Base-by-base conservation (phyloP, 2,329 filamentous ascomycete species). In the Aquanectria penicillioides region DNA sequence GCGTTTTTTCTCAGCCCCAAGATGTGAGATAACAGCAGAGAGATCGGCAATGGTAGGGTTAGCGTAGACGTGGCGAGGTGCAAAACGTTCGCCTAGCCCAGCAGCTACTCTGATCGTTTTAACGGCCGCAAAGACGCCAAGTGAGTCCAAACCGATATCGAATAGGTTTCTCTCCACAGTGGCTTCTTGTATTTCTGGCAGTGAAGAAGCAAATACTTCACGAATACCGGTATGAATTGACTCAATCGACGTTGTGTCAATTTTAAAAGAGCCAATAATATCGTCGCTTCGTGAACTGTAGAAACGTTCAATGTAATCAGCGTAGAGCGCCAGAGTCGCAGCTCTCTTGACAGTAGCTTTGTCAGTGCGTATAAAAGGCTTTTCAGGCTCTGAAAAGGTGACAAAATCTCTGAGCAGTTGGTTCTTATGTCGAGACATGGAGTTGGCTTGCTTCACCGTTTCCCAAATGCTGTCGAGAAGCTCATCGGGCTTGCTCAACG, bases 271-370 rank as follows among this genome's bases (percentile, higher is more conserved):
- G 4, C 59, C 36, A n/a, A 50, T 18, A n/a, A 22, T 29, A 2
- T 50, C 17, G 9, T 62, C 65, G 11, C 65, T 58, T 7, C 62
- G 61, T 3, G 69, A 63, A 15, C 46, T 56, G 61, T 84, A 85
- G 5, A 84, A 70, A 0, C 73, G 71, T 5, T 83, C 77, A 34
- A 85, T 83, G 54, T 83, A 81, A 2, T 75, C 63, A 2, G 67
- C 67, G 44, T 82, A 85, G 2, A 78, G 67, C 2, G 67, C 59
- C 7, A 77, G 53, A 2, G 81, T 80, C 0, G 73, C 71, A 1
- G 70, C 71, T 4, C 80, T 75, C 65, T 80, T 78, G 4, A 81
- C 73, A 0, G 75, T 80, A 0, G 79, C 77, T 64, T 85, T 83
- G 12, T 78, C 75, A 0, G 81, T 80, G 13, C 71, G 74, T 4